Conservation (phyloP, 805 yeast species). For the Priceomyces castillae region DNA sequence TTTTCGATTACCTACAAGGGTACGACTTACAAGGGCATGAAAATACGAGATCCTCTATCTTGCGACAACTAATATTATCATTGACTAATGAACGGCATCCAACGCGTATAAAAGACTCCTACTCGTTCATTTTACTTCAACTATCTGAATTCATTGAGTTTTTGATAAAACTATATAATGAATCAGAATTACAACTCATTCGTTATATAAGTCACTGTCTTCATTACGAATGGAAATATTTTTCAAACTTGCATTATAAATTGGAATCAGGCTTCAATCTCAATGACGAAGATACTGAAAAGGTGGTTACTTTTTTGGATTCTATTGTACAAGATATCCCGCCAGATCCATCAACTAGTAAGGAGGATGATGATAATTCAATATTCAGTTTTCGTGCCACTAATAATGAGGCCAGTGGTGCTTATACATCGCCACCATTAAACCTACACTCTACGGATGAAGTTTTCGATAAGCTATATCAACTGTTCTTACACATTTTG, state of each 20-base stretch:
- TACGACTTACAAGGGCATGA: slow-evolving; percentile 3
- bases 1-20: slow-evolving; percentile 3
- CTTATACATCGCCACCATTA: slow-evolving; percentile 7
- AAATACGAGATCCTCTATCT: slow-evolving; percentile 1
- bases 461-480: slow-evolving; percentile 19
- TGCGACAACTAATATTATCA: slow-evolving; percentile 3
- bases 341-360: not conserved
- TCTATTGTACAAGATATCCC: slow-evolving; percentile 12
- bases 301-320: slow-evolving; percentile 20
- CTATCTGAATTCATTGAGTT: slow-evolving; percentile 17
- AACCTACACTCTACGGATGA: slow-evolving; percentile 16
- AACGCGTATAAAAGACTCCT: slow-evolving; percentile 17
- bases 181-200: slow-evolving; percentile 16
- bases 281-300: slow-evolving; percentile 19
- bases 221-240: slow-evolving; percentile 15
- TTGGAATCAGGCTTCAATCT: slow-evolving; percentile 14
- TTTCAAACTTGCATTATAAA: slow-evolving; percentile 14
- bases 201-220: slow-evolving; percentile 19
- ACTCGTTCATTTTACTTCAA: slow-evolving; percentile 13
- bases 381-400: slow-evolving; percentile 18
- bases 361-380: slow-evolving; percentile 13
- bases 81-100: slow-evolving; percentile 12
- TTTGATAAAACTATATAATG: slow-evolving; percentile 14
- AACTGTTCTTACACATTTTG: slow-evolving; percentile 21
- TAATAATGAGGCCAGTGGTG: not conserved